Evolutionary conservation across 768 basidiomycete genomes (phyloP).

Genomic region (Pleurotus cornucopiae): DNA sequence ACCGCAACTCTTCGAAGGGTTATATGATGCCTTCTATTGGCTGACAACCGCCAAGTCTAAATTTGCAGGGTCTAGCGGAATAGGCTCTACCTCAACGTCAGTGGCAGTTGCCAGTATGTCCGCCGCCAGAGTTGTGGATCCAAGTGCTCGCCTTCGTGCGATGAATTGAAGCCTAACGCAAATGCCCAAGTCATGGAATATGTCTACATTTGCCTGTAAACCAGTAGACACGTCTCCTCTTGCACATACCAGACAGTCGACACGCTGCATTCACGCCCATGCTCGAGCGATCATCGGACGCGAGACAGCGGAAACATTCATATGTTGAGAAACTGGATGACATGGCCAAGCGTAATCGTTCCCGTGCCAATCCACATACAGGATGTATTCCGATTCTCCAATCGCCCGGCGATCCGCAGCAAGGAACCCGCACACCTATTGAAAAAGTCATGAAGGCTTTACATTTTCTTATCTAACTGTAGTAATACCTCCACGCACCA

Average conservation of each 20-base stretch:
- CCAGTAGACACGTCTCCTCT: no score
- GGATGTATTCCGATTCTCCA: neutral
- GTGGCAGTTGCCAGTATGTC: no score
- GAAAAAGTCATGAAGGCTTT: neutral
- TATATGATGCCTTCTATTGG: constrained; percentile 1
- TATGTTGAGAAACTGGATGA: neutral
- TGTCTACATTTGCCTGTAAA: no score
- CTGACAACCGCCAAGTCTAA: constrained; percentile 2
- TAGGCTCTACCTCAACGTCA: neutral
- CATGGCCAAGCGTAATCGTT: neutral
- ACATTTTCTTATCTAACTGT: no score
- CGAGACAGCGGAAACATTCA: constrained; percentile 5
- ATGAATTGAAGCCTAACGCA: no score
- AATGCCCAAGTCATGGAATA: no score
- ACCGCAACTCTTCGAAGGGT: neutral
- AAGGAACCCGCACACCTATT: neutral
- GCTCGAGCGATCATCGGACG: neutral
- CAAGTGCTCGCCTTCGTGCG: no score
- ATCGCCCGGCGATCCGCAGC: neutral
- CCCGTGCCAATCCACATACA: neutral
- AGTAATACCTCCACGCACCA: neutral
- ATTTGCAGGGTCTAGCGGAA: constrained; percentile 1
- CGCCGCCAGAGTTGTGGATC: no score
- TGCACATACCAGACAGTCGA: no score
- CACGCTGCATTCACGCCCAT: neutral